Conservation (phyloP, 805 yeast genomes). For the Starmerella riodocensis region DNA sequence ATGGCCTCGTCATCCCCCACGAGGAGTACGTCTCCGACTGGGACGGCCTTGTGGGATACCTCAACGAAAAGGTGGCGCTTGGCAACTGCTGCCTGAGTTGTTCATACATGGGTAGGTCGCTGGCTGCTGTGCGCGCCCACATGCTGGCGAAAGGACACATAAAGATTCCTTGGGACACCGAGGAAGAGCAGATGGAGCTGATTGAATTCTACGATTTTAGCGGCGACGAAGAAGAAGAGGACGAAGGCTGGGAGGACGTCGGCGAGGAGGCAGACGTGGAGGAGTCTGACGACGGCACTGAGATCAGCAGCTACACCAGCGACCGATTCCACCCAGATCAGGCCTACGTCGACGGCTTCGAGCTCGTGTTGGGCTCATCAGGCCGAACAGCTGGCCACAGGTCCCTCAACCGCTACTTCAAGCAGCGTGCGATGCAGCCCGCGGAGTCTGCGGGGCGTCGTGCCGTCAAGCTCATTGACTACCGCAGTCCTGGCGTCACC, state of each 20-base stretch:
- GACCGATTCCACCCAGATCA: neutral
- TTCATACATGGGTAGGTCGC: constrained; percentile 63
- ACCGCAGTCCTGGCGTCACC: constrained; percentile 35
- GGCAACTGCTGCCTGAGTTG: constrained; percentile 80
- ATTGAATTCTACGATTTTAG: constrained; percentile 71
- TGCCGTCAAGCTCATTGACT: constrained; percentile 55
- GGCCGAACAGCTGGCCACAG: constrained; percentile 78
- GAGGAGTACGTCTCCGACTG: constrained; percentile 50
- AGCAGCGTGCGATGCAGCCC: constrained; percentile 47
- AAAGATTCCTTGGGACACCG: constrained; percentile 73
- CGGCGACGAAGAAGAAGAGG: constrained; percentile 39
- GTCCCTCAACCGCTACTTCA: constrained; percentile 53
- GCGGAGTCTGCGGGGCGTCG: constrained; percentile 45
- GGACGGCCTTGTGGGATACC: constrained; percentile 56
- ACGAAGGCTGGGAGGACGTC: constrained; percentile 29
- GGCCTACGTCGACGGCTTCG: constrained; percentile 45
- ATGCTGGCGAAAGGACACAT: constrained; percentile 77
- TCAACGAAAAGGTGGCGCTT: constrained; percentile 67
- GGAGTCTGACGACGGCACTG: constrained; percentile 23
- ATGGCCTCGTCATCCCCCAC: constrained; percentile 86
- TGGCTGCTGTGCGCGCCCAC: constrained; percentile 84
- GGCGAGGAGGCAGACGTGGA: constrained; percentile 23
- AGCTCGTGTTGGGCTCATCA: constrained; percentile 51
- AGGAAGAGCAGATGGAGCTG: constrained; percentile 61
- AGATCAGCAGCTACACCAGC: constrained; percentile 1